Evolutionary conservation across 495 filamentous ascomycete genomes (phyloP), one percentile per base, ranked within the genome.

Genomic region (Trichoderma orchidacearum): DNA sequence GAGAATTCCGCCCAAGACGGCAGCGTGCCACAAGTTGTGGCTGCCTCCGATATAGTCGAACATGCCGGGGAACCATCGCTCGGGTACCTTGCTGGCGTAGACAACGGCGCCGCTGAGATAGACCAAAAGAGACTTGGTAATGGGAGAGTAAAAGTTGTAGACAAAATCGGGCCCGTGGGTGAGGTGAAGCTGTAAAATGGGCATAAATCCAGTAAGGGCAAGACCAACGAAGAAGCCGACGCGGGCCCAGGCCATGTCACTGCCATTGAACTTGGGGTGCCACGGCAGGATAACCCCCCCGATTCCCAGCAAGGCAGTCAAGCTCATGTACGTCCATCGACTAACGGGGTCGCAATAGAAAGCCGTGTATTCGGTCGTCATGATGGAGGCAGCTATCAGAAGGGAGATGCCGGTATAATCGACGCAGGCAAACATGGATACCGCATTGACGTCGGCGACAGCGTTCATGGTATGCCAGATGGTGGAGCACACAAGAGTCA

Each of bases 401-500:
- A 99, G 76, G 2, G 92, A 96, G 61, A 99, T 99, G 28, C 94
- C 94, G 0, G 91, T 96, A 70, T 99, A 99, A 66, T 99, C 93
- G 41, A 99, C 91, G 68, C 93, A 99, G 35, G 94, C 94, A 62
- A 97, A 96, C 55, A 90, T 84, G 65, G 95, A 93, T 79, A 99
- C 85, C 50, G 95, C 77, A 11, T 79, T 82, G 63, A 94, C 86
- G 45, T 94, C 85, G 48, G 92, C 86, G 56, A 97, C 94, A 60
- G 85, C 87, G 75, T 87, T 94, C 88, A 99, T 96, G 13, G 92
- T 95, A 74, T 99, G 93, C 93, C 92, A 97, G 62, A 97, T 84
- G 59, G 85, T 89, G 61, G 85, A 90, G 82, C 94, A 97, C 72
- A 91, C 81, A 57, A 99, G 80, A 67, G 91, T 96, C 74, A 97